Conservation (phyloP, 371 early-diverging fungal genomes). For the Amoeboaphelidium occidentale region DNA sequence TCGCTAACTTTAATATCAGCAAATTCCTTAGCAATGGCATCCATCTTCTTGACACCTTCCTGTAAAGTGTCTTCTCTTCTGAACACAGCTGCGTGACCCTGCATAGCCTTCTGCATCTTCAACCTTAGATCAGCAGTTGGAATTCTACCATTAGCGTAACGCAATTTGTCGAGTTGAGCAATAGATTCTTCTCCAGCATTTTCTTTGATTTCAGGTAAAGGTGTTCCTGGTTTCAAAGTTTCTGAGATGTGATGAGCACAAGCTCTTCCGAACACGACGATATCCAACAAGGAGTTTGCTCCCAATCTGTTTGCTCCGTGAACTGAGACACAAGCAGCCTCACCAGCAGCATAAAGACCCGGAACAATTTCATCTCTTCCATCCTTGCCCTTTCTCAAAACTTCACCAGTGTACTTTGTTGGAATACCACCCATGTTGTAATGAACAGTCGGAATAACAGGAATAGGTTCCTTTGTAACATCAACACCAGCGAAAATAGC, state of each 20-base stretch:
- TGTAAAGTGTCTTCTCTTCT: slow-evolving; percentile 58
- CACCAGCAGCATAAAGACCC: slow-evolving; percentile 31
- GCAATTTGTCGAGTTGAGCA: slow-evolving; percentile 73
- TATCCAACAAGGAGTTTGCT: slow-evolving; percentile 31
- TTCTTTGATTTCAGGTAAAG: slow-evolving; percentile 22
- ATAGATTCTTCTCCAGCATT: slow-evolving; percentile 67
- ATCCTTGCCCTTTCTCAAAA: slow-evolving; percentile 35
- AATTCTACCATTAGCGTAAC: slow-evolving; percentile 48
- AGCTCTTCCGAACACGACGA: slow-evolving; percentile 46
- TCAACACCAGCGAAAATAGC: slow-evolving; percentile 84
- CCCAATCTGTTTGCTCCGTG: slow-evolving; percentile 37
- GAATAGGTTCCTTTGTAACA: slow-evolving; percentile 96
- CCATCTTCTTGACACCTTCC: slow-evolving; percentile 27
- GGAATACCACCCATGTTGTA: slow-evolving; percentile 99
- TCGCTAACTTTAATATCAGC: slow-evolving; percentile 67
- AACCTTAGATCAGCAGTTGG: slow-evolving; percentile 70
- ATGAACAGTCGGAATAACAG: slow-evolving; percentile 95
- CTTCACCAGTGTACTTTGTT: slow-evolving; percentile 88
- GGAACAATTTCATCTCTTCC: slow-evolving; percentile 24
- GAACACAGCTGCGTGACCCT: slow-evolving; percentile 90
- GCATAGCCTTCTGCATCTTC: slow-evolving; percentile 93
- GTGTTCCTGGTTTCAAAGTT: slow-evolving; percentile 13
- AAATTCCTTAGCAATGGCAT: slow-evolving; percentile 49
- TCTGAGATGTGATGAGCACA: slow-evolving; percentile 30
- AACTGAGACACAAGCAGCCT: slow-evolving; percentile 29